Base-by-base conservation (phyloP, 768 basidiomycete genomes). In the Rhodotorula toruloides region DNA sequence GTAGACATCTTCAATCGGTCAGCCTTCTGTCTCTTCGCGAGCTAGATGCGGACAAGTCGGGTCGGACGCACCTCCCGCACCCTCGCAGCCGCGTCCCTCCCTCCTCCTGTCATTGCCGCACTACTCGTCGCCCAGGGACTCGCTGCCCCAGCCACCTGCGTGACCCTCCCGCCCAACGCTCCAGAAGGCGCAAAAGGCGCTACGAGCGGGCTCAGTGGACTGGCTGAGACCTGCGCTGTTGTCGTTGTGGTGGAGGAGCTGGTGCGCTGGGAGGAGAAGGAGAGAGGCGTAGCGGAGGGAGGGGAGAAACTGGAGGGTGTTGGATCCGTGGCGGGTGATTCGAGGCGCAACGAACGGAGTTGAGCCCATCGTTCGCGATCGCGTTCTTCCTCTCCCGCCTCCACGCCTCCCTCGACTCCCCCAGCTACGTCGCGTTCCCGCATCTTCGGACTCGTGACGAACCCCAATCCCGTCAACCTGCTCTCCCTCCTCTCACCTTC, bases 121-220 rank as follows among this genome's bases (percentile, higher is more conserved):
- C 22, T 36, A 25, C 31, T 21, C 25, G 29, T 31, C 7, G 47
- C 40, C 65, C 62, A 62, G 31, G 58, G 55, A 34, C 44, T 47
- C 21, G 39, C 53, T 21, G n/a, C 39, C 49, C 37, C 25, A 17
- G 37, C 5, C 21, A n/a, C n/a, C 47, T 1, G 34, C 1, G 4
- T 4, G 42, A 21, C 34, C 42, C 7, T 0, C 4, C 13, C 11
- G 25, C n/a, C 46, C 25, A n/a, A 21, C 46, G 21, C 3, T 0
- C 17, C 50, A 32, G 39, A 46, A 2, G 74, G 74, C 49, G 67
- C 69, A 61, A 75, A 75, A 11, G 74, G 74, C 46, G 74, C 61
- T 1, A 75, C 74, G 22, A 52, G 61, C 25, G 74, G 74, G 46
- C 73, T 74, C 11, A 75, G 63, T 4, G 73, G 72, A 39, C 68